Base-by-base conservation (phyloP, 2,329 filamentous ascomycete species). In the Fusarium chaquense region DNA sequence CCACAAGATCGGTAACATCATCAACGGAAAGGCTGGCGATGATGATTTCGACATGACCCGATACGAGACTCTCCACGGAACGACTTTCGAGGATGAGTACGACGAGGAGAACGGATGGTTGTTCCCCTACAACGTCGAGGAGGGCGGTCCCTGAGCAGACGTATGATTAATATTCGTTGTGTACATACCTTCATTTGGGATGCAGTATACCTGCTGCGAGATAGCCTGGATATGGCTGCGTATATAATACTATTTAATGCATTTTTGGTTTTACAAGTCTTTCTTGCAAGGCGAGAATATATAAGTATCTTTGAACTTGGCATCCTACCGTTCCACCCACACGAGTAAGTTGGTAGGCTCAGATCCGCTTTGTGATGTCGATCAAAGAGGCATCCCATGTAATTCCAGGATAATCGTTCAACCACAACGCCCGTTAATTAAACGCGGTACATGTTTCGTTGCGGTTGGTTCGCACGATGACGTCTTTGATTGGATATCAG, bases 1-100 rank as follows among this genome's bases (percentile, higher is more conserved):
- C 0, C 76, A 80, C 41, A 78, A 79, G 3, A 77, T 87, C 36
- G 83, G 82, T 0, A 64, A 54, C 2, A 70, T 70, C 22, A 40
- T 70, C 5, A 58, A 67, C 3, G 58, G 54, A 30, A 54, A 64
- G 6, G 67, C 59, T 5, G 41, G 62, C 0, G 67, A 70, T 11
- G 53, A 59, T 12, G 63, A 70, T 2, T 67, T 54, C 3, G 54
- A 70, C 20, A 57, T 70, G 63, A 44, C 53, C 28, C 51, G 55
- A n/a, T 70, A 70, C 2, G 52, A 68, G 18, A 45, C 58, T 5
- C 65, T 71, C 3, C 61, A 62, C 2, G 68, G 65, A 15, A 69
- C 65, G 10, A 71, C 69, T 0, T 69, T 54, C 18, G n/a, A 43
- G 26, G 68, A 71, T 32, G 69, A 71, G 47, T 59, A 55, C 26